A percentile compares a stretch with the other conserved stretches of the same genome.
phyloP scores from a whole-genome alignment of 495 filamentous ascomycete species.

The Aspergillus funiculosus region DNA sequence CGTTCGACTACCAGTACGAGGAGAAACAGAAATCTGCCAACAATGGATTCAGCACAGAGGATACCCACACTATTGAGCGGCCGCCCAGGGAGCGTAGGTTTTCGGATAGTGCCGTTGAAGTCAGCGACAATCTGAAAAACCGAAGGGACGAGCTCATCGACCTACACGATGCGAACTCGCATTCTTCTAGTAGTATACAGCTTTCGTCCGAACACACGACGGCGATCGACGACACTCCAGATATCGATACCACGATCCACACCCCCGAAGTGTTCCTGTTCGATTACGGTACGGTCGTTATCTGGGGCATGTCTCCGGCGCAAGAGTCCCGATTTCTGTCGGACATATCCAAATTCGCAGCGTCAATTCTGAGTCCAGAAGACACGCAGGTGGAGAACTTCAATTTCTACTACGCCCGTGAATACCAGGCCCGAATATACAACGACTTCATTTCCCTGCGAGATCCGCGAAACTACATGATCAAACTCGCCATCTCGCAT shows the following conservation, averaged over 20 bases:
- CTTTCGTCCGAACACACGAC: slow-evolving; percentile 26
- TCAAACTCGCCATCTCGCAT: slow-evolving; percentile 93
- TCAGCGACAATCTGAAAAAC: slow-evolving; percentile 45
- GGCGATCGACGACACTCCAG: slow-evolving; percentile 25
- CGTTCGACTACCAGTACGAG: slow-evolving; percentile 65
- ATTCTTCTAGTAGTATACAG: slow-evolving; percentile 22
- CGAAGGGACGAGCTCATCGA: slow-evolving; percentile 52
- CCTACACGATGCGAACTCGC: slow-evolving; percentile 38
- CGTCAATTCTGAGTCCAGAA: slow-evolving; percentile 77
- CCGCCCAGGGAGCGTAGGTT: slow-evolving; percentile 55
- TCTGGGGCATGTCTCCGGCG: slow-evolving; percentile 89
- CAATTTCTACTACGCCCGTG: slow-evolving; percentile 97
- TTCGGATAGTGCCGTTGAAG: slow-evolving; percentile 56
- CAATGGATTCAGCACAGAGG: slow-evolving; percentile 19
- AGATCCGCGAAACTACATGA: slow-evolving; percentile 95
- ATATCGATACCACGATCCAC: slow-evolving; percentile 64
- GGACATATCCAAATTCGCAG: slow-evolving; percentile 92
- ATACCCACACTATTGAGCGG: slow-evolving; percentile 30
- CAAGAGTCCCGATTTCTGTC: slow-evolving; percentile 86
- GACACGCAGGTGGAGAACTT: slow-evolving; percentile 95
- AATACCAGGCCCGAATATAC: slow-evolving; percentile 97
- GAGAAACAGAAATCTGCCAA: slow-evolving; percentile 34
- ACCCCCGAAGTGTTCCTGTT: slow-evolving; percentile 94
- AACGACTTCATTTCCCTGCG: slow-evolving; percentile 96
- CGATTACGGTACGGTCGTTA: slow-evolving; percentile 99